These are phyloP conservation scores for Monilinia polystroma DNA, from an alignment of 2,329 filamentous ascomycete genomes.

Conservation along the genomic window DNA sequence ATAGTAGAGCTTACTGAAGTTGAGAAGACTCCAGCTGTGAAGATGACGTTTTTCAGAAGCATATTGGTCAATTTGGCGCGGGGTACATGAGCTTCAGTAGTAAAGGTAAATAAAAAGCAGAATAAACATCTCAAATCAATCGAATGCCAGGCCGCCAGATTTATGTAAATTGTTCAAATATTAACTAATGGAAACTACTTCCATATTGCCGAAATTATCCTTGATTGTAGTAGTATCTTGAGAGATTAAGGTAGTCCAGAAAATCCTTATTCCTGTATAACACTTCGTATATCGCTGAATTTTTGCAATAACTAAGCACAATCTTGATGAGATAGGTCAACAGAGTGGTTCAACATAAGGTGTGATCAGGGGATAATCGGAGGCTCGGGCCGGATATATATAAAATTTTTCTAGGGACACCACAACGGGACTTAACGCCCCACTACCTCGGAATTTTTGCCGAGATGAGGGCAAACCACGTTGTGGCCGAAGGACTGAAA, in stretches of 20 bases:
- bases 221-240: background rate
- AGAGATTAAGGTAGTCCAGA: background rate
- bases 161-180: background rate
- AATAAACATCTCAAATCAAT: background rate
- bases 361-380: conserved; percentile 1
- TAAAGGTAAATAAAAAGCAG: background rate
- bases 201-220: conserved; percentile 10
- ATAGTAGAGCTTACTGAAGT: conserved; percentile 43
- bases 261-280: background rate
- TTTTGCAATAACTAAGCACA: background rate
- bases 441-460: background rate
- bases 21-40: background rate
- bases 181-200: background rate
- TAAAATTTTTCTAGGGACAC: background rate
- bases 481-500: background rate
- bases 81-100: background rate
- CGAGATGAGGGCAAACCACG: background rate
- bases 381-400: conserved; percentile 16
- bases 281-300: background rate
- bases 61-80: background rate
- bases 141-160: too few species aligned
- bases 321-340: background rate
- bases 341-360: background rate
- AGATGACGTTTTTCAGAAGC: conserved; percentile 9
- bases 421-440: conserved; percentile 1